phyloP scores from a whole-genome alignment of 768 basidiomycete species.

The Naganishia randhawae region DNA sequence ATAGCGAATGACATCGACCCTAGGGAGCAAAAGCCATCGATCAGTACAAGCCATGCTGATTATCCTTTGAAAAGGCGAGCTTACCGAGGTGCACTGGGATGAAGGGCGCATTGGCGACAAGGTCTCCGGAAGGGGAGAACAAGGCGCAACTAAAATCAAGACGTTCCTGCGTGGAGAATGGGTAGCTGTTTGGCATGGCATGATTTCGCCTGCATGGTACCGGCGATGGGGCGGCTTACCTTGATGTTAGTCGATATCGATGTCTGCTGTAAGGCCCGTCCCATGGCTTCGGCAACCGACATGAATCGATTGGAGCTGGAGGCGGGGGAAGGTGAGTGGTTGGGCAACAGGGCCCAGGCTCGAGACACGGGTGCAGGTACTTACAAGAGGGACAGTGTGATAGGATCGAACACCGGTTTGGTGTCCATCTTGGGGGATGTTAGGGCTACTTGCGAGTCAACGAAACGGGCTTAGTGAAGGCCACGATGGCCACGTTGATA shows the following conservation, averaged over 20 bases:
- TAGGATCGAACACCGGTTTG: slow-evolving; percentile 20
- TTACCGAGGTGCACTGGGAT: slow-evolving; percentile 28
- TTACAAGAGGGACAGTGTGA: slow-evolving; percentile 28
- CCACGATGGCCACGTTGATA: too few species aligned
- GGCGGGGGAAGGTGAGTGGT: slow-evolving; percentile 47
- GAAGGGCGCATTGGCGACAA: slow-evolving; percentile 83
- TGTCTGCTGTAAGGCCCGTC: slow-evolving; percentile 80
- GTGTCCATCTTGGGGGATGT: not conserved
- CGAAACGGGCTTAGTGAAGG: too few species aligned
- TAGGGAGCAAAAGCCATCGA: not conserved
- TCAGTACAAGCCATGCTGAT: not conserved
- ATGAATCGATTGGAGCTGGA: slow-evolving; percentile 92
- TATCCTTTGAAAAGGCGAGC: not conserved
- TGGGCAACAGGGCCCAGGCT: not conserved
- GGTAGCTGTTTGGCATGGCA: too few species aligned
- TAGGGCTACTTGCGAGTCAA: not conserved
- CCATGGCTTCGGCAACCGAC: slow-evolving; percentile 97
- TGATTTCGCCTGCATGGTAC: not conserved
- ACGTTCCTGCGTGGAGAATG: slow-evolving; percentile 57
- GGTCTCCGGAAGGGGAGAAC: slow-evolving; percentile 88
- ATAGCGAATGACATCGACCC: slow-evolving; percentile 46
- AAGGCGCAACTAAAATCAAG: slow-evolving; percentile 93
- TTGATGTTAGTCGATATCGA: slow-evolving; percentile 93
- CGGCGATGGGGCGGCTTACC: slow-evolving; percentile 20
- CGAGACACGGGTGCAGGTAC: not conserved